phyloP scores from a whole-genome alignment of 768 basidiomycete genomes.

The Leucosporidium yakuticum region DNA sequence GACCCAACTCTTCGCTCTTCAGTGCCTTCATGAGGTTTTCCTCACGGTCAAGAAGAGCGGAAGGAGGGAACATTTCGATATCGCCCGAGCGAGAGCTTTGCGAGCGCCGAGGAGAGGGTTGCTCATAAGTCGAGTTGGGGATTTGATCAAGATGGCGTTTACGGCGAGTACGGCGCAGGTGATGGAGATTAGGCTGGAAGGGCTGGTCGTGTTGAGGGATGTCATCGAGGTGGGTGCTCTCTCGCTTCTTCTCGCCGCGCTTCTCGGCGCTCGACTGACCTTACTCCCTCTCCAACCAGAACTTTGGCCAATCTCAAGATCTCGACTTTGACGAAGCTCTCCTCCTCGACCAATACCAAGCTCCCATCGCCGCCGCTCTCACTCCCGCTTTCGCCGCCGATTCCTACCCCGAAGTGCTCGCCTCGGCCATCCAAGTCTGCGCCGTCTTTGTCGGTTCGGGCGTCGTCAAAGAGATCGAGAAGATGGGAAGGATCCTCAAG shows the following conservation, averaged over 20 bases:
- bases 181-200: slow-evolving; percentile 87
- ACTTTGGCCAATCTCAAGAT: slow-evolving; percentile 79
- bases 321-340: slow-evolving; percentile 86
- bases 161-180: slow-evolving; percentile 95
- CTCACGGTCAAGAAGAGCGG: slow-evolving; percentile 65
- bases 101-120: slow-evolving; percentile 50
- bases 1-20: slow-evolving; percentile 88
- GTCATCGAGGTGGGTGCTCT: slow-evolving; percentile 70
- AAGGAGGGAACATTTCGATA: slow-evolving; percentile 75
- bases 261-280: not conserved
- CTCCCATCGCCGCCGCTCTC: slow-evolving; percentile 92
- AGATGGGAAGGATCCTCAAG: slow-evolving; percentile 93
- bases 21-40: slow-evolving; percentile 86
- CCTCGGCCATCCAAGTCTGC: slow-evolving; percentile 85
- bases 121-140: slow-evolving; percentile 76
- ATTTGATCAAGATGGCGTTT: slow-evolving; percentile 96
- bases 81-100: slow-evolving; percentile 53
- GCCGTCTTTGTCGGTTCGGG: slow-evolving; percentile 94
- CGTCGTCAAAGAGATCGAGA: slow-evolving; percentile 75
- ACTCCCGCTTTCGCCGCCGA: slow-evolving; percentile 91
- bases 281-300: slow-evolving; percentile 50
- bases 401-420: slow-evolving; percentile 88
- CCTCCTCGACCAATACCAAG: slow-evolving; percentile 93
- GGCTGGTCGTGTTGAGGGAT: slow-evolving; percentile 78
- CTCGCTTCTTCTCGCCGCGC: too few relatives aligned